Conservation (phyloP, 148 eudicot genomes). For the Agrostemma githago region DNA sequence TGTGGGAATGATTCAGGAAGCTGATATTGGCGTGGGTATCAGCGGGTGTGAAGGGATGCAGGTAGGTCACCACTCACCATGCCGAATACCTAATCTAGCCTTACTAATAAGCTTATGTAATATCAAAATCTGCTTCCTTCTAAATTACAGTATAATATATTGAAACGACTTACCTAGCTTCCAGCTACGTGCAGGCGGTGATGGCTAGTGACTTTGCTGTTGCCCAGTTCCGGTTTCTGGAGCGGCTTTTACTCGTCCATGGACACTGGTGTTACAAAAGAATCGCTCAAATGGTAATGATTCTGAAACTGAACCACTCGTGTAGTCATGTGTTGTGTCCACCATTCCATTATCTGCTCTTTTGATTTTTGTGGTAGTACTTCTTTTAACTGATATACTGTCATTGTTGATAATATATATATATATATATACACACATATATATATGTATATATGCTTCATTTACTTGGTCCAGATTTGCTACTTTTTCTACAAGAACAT, state of each 20-base stretch:
- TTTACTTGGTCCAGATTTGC: conserved; percentile 56
- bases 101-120: background rate
- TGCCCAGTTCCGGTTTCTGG: conserved; percentile 88
- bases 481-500: conserved; percentile 97
- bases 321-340: background rate
- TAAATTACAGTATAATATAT: background rate
- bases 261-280: conserved; percentile 99
- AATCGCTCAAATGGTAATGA: conserved; percentile 89
- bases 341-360: background rate
- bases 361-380: background rate
- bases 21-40: conserved; percentile 96
- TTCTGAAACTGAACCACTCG: background rate
- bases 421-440: background rate
- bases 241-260: conserved; percentile 86
- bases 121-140: background rate
- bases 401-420: background rate
- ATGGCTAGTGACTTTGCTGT: conserved; percentile 97
- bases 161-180: conserved; percentile 32
- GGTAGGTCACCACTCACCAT: conserved; percentile 41
- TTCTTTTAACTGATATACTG: background rate
- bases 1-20: conserved; percentile 99
- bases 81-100: too few species aligned
- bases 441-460: background rate
- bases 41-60: conserved; percentile 99
- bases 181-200: conserved; percentile 74